Evolutionary conservation across 192 early-diverging fungal species (phyloP), one percentile per base, ranked within the genome.

Genomic region (Podila horticola): DNA sequence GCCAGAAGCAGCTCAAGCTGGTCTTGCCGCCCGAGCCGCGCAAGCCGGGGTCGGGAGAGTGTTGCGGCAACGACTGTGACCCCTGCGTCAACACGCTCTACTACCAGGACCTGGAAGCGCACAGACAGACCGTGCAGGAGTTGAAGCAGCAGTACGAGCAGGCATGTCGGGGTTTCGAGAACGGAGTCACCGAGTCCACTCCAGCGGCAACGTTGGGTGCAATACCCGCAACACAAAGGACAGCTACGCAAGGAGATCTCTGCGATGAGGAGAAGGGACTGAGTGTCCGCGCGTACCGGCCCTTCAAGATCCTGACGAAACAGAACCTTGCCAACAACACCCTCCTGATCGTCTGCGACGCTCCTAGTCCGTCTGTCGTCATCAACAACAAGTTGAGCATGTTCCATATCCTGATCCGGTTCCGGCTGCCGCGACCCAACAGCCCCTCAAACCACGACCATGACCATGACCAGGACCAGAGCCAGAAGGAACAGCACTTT

Each of bases 371-470:
- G 5, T 45, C 28, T 5, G 1, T 13, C 11, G 6, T 33, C 62
- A 52, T 20, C 55, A 41, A 12, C 51, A 33, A n/a, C 13, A 57
- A 4, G 49, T 2, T 7, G 34, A 50, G 31, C 30, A 72, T 67
- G 60, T 79, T 79, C 49, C 75, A 79, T 68, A n/a, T 79, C 22
- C 38, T 79, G 66, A 79, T 79, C 51, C 75, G 75, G 26, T 72
- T 79, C 61, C 29, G 68, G 30, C n/a, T 55, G 5, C 24, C 41
- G 15, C 11, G 15, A 45, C 3, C 5, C 0, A 0, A n/a, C 24
- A 26, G 3, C 52, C 0, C n/a, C 24, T 12, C n/a, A 52, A 10
- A 7, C 20, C 2, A 20, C 7, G 49, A 52, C 50, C 29, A 29
- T 3, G 29, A 9, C 19, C 41, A 38, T 0, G 41, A 63, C 9